Conservation (phyloP, 1,284 basidiomycete species). For the Xanthoconium separans region DNA sequence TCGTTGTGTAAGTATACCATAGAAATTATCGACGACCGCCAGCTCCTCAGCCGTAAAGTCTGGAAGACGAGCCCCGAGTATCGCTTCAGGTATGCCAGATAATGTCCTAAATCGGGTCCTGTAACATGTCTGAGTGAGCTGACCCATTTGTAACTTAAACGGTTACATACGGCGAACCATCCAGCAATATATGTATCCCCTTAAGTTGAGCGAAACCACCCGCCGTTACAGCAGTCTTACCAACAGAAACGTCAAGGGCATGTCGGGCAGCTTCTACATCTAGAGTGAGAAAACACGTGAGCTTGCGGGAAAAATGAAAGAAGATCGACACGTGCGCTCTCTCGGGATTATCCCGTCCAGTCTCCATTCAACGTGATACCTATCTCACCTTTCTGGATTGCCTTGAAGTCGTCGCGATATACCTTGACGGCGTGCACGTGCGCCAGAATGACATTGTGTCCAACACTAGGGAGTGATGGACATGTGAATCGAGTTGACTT, state of each 20-base stretch:
- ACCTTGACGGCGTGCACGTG: constrained; percentile 66
- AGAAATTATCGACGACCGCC: constrained; percentile 66
- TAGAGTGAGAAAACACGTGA: constrained; percentile 22
- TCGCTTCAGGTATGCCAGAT: constrained; percentile 62
- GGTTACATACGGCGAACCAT: background rate
- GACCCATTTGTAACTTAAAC: background rate
- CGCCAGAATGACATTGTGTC: constrained; percentile 65
- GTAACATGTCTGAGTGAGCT: constrained; percentile 14
- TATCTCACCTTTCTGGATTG: constrained; percentile 56
- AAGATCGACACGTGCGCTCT: constrained; percentile 42
- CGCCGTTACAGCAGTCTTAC: constrained; percentile 33
- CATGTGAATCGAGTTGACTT: background rate
- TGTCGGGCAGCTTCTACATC: constrained; percentile 54
- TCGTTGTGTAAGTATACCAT: constrained; percentile 68
- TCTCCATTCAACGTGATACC: constrained; percentile 76
- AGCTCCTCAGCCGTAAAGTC: constrained; percentile 63
- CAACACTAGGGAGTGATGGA: constrained; percentile 49
- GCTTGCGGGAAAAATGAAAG: background rate
- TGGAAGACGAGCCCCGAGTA: constrained; percentile 66
- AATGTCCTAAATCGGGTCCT: constrained; percentile 76
- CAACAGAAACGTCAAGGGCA: constrained; percentile 39
- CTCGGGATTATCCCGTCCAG: constrained; percentile 55
- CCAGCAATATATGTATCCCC: constrained; percentile 39
- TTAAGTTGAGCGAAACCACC: constrained; percentile 2
- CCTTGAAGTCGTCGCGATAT: constrained; percentile 63